These are phyloP conservation scores for Aethionema arabicum DNA, from an alignment of 345 rosid species.

Conservation along the genomic window DNA sequence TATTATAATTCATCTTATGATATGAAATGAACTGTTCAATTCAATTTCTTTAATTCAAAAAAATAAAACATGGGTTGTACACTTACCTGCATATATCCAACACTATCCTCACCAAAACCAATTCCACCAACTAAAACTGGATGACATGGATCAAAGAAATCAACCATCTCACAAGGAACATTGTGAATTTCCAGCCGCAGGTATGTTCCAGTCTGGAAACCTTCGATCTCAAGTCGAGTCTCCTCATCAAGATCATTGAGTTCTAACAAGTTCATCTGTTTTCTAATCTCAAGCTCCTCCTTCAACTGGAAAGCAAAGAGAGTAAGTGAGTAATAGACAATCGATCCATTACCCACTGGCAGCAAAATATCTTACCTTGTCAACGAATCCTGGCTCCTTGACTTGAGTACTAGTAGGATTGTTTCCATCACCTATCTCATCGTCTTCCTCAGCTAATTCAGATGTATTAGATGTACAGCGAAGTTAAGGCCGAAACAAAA, in stretches of 20 bases:
- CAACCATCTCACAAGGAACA: slow-evolving; percentile 94
- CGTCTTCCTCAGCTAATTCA: slow-evolving; percentile 60
- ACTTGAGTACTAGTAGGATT: slow-evolving; percentile 46
- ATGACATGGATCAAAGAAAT: slow-evolving; percentile 85
- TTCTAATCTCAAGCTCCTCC: slow-evolving; percentile 74
- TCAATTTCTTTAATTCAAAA: slow-evolving; percentile 5
- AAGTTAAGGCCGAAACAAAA: slow-evolving; percentile 53
- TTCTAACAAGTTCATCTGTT: slow-evolving; percentile 76
- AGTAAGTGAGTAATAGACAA: slow-evolving; percentile 31
- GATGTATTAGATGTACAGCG: slow-evolving; percentile 56
- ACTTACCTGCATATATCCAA: slow-evolving; percentile 96
- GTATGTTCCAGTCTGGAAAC: slow-evolving; percentile 79
- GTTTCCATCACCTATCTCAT: slow-evolving; percentile 45
- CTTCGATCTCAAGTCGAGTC: slow-evolving; percentile 78
- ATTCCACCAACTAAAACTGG: slow-evolving; percentile 88
- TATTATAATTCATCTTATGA: slow-evolving; percentile 1
- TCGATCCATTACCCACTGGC: slow-evolving; percentile 11
- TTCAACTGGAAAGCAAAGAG: slow-evolving; percentile 59
- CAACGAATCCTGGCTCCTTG: slow-evolving; percentile 62
- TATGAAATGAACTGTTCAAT: slow-evolving; percentile 18
- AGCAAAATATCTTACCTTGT: slow-evolving; percentile 54
- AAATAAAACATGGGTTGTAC: slow-evolving; percentile 8
- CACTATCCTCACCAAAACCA: slow-evolving; percentile 82
- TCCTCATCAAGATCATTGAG: slow-evolving; percentile 79
- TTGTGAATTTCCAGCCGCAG: slow-evolving; percentile 82